Evolutionary conservation across 2,329 filamentous ascomycete species (phyloP), one percentile per base, ranked within the genome.

Genomic region (Fusarium avenaceum): DNA sequence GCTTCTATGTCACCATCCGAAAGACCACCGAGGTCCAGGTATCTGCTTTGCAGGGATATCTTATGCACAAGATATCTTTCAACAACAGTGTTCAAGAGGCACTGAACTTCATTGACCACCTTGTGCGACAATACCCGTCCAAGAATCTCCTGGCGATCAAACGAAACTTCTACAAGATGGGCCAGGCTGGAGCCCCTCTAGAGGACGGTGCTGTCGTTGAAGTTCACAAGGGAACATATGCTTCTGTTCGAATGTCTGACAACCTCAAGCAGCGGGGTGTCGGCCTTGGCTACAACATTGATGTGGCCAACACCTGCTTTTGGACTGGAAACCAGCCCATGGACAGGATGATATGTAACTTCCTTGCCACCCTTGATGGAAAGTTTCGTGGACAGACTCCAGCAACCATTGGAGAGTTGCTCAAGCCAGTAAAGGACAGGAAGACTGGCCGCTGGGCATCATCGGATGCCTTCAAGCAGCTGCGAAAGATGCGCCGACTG

Each of bases 271-370:
- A 85, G 74, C 79, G 82, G 2, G 84, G 87, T 32, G 85, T 87
- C 26, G 88, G 87, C 10, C 84, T 98, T 7, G 88, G 92, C 0
- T 82, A 99, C 76, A 98, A 97, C 72, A 89, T 97, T 13, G 95
- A 99, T 74, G 91, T 97, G 30, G 91, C 94, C 57, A 97, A 98
- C 75, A 92, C 93, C 1, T 92, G 92, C 14, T 99, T 99, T 81
- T 98, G 92, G 91, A 85, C 79, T 1, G 78, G 74, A 0, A 66
- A 75, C 3, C 78, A 81, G 45, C 75, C 74, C 1, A 51, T 87
- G 6, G 79, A 81, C 19, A 70, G 79, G 4, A 57, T 86, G 4
- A 57, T 72, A 45, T 73, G 78, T 76, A 75, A 79, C 53, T 79
- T 77, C 20, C 70, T 78, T 43, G 76, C 63, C 30, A 71, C 72